A percentile compares a stretch with the other conserved stretches of the same genome.
Evolutionary conservation across 2,329 filamentous ascomycete genomes (phyloP).

Genomic region (Penicillium paneum): DNA sequence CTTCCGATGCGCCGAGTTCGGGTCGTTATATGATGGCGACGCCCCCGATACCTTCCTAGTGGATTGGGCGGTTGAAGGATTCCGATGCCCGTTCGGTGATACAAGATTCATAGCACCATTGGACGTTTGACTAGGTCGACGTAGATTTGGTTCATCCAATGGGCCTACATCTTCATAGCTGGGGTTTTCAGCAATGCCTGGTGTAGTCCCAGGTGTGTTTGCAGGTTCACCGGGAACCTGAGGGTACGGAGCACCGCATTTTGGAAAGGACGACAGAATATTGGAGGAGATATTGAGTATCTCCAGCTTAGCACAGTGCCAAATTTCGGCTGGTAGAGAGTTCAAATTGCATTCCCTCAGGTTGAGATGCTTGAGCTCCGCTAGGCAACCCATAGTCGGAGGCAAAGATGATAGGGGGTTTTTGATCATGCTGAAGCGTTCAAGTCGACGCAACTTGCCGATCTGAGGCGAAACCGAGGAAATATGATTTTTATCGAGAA

Average conservation of each 20-base stretch:
- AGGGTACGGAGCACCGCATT: constrained; percentile 66
- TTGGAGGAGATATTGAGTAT: constrained; percentile 95
- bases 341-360: constrained; percentile 91
- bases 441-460: constrained; percentile 74
- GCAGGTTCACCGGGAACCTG: constrained; percentile 54
- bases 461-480: constrained; percentile 83
- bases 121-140: constrained; percentile 82
- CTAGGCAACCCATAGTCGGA: constrained; percentile 80
- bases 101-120: constrained; percentile 72
- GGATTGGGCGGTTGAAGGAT: constrained; percentile 79
- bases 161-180: constrained; percentile 75
- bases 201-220: constrained; percentile 47
- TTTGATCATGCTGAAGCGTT: constrained; percentile 90
- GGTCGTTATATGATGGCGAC: constrained; percentile 62
- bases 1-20: constrained; percentile 65
- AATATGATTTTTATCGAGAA: constrained; percentile 93
- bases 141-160: constrained; percentile 59
- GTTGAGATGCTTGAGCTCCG: constrained; percentile 80
- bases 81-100: constrained; percentile 64
- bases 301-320: constrained; percentile 88
- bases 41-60: constrained; percentile 82
- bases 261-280: constrained; percentile 84
- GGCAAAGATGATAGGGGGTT: constrained; percentile 84
- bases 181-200: constrained; percentile 57
- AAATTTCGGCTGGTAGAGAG: constrained; percentile 86